These are phyloP conservation scores for Leishmania arabica DNA, from an alignment of 208 protist species.

Conservation along the genomic window DNA sequence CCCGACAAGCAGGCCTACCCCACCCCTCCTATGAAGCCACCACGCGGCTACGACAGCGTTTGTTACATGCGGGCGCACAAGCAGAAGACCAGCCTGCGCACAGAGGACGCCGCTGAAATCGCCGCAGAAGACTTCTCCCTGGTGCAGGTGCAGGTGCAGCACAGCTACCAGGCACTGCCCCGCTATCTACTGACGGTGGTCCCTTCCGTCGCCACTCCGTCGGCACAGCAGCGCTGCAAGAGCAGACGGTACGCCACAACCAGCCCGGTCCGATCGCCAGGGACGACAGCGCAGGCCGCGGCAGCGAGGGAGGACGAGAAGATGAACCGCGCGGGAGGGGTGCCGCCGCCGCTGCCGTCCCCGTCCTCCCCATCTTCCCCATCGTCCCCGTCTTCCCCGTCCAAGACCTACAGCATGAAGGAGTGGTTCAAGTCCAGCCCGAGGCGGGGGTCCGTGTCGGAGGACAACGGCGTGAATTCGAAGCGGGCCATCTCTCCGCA, in stretches of 20 bases:
- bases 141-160: constrained; percentile 42
- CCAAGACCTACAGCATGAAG: constrained; percentile 4
- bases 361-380: background rate
- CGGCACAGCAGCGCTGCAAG: background rate
- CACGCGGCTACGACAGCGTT: constrained; percentile 52
- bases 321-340: background rate
- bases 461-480: background rate
- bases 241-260: constrained; percentile 5
- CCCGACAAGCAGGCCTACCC: constrained; percentile 17
- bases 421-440: background rate
- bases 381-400: background rate
- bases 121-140: constrained; percentile 13
- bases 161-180: constrained; percentile 69
- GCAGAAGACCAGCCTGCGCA: constrained; percentile 6
- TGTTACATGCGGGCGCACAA: constrained; percentile 30
- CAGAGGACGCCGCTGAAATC: constrained; percentile 14
- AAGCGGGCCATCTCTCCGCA: background rate
- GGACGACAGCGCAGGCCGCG: constrained; percentile 10
- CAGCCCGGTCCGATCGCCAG: constrained; percentile 22
- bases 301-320: constrained; percentile 9
- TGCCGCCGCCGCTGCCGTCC: background rate
- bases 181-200: constrained; percentile 66
- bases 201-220: constrained; percentile 1
- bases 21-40: constrained; percentile 3
- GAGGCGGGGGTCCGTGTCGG: background rate